Evolutionary conservation across 169 alveolate species (phyloP), one percentile per base, ranked within the genome.

Genomic region (Amoebophrya sp.): DNA sequence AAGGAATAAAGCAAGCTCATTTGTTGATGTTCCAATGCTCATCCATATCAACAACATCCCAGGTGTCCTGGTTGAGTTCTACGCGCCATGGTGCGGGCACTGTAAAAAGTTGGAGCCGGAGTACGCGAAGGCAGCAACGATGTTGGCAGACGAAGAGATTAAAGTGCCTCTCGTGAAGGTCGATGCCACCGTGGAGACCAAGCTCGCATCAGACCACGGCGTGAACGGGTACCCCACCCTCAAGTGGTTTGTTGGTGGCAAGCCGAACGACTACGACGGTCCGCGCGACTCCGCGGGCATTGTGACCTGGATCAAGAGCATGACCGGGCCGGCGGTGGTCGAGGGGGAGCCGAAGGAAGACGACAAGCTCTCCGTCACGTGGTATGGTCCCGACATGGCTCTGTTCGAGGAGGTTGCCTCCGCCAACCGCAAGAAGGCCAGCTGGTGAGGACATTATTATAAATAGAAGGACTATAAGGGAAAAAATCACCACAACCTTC

Each of bases 41-140:
- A n/a, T n/a, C n/a, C n/a, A n/a, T n/a, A n/a, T n/a, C n/a, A n/a
- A n/a, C n/a, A 12, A 47, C 66, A 7, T 18, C 66, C 18, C 66
- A 47, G 98, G 97, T 93, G 99, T 97, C 91, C 95, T 97, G 88
- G 96, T 98, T 77, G 97, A 97, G 95, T 97, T 97, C 93, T 97
- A 97, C 92, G 99, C 99, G 38, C 99, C 99, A 53, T 97, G 99
- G 99, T 97, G 99, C 93, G 98, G 98, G 40, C 98, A 97, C 95
- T 98, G 99, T 96, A 98, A 98, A 93, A 92, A 96, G 93, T 94
- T 98, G 47, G 98, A 97, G 83, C 98, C 99, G 39, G 92, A 92
- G 32, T 95, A 94, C 95, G 92, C 90, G 77, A 94, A 95, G 93
- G 95, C 95, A 14, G 97, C 97, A 0, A 39, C 40, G 41, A 53